These are phyloP conservation scores for Conoideocrella luteorostrata DNA, from an alignment of 2,329 filamentous ascomycete species.

Conservation along the genomic window DNA sequence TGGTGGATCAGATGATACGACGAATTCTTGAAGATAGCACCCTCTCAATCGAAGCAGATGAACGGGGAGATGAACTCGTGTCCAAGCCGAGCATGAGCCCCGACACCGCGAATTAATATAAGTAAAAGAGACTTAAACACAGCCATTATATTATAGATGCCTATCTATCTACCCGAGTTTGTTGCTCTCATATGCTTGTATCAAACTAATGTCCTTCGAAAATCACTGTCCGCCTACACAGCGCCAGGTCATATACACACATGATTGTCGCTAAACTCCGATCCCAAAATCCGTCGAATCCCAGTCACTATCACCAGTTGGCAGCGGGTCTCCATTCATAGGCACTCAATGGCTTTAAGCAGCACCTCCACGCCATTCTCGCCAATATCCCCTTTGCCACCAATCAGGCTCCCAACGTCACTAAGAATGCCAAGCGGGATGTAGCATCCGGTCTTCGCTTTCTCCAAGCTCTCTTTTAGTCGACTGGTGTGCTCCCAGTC, in stretches of 20 bases:
- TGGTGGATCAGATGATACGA: no score
- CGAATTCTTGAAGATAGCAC: no score
- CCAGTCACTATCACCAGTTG: slow-evolving; percentile 3
- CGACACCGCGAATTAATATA: no score
- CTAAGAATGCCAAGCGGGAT: slow-evolving; percentile 82
- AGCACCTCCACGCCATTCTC: slow-evolving; percentile 53
- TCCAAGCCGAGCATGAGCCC: no score
- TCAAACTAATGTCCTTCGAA: no score
- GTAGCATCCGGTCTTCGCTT: slow-evolving; percentile 70
- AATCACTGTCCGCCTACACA: no score
- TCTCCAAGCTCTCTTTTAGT: slow-evolving; percentile 81
- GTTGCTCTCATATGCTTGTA: no score
- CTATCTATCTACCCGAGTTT: no score
- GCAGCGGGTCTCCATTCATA: slow-evolving; percentile 30
- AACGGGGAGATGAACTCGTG: no score
- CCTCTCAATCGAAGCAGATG: no score
- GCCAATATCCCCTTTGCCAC: slow-evolving; percentile 45
- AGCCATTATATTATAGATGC: no score
- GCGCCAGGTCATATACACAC: neutral
- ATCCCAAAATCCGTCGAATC: neutral
- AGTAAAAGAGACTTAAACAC: no score
- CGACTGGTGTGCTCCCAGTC: slow-evolving; percentile 95
- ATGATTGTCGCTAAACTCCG: neutral
- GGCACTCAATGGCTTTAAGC: slow-evolving; percentile 51
- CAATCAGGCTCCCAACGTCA: slow-evolving; percentile 74